A percentile compares a stretch with the other conserved stretches of the same genome.
Conservation (phyloP, 805 yeast genomes). For the Babjeviella inositovora region DNA sequence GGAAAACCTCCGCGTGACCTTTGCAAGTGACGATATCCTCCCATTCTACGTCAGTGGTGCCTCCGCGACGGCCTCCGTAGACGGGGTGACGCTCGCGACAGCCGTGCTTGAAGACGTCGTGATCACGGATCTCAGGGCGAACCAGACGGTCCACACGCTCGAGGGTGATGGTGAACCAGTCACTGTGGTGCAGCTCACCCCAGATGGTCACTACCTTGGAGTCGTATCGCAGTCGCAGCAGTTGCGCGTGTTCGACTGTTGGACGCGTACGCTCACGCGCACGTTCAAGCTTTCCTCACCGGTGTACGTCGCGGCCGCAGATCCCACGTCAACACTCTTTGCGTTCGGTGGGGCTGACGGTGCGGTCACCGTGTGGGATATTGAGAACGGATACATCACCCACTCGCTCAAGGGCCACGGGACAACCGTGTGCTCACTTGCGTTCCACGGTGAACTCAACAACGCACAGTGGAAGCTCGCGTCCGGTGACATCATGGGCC, state of each 20-base stretch:
- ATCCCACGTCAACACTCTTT: slow-evolving; percentile 67
- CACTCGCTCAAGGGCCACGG: slow-evolving; percentile 93
- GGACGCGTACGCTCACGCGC: slow-evolving; percentile 21
- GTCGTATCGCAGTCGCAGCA: slow-evolving; percentile 75
- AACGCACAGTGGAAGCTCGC: slow-evolving; percentile 59
- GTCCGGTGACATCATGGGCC: slow-evolving; percentile 48
- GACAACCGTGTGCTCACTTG: slow-evolving; percentile 62
- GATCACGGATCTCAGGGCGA: slow-evolving; percentile 45
- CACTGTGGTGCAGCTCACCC: slow-evolving; percentile 61
- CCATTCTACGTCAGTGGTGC: slow-evolving; percentile 87
- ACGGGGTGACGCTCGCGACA: slow-evolving; percentile 56
- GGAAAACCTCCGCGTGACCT: slow-evolving; percentile 19
- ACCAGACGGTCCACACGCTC: slow-evolving; percentile 38
- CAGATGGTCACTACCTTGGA: slow-evolving; percentile 58
- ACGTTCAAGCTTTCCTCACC: slow-evolving; percentile 60
- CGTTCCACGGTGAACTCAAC: slow-evolving; percentile 59
- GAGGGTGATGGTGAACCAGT: slow-evolving; percentile 78
- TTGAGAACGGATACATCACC: slow-evolving; percentile 75
- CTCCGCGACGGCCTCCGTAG: slow-evolving; percentile 48
- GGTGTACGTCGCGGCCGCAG: slow-evolving; percentile 62
- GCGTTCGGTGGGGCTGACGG: slow-evolving; percentile 97
- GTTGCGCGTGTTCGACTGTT: slow-evolving; percentile 46
- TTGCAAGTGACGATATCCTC: slow-evolving; percentile 31
- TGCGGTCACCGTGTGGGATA: slow-evolving; percentile 78
- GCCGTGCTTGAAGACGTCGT: slow-evolving; percentile 67